These are phyloP conservation scores for Amanita subjunquillea DNA, from an alignment of 768 basidiomycete species.

Conservation along the genomic window DNA sequence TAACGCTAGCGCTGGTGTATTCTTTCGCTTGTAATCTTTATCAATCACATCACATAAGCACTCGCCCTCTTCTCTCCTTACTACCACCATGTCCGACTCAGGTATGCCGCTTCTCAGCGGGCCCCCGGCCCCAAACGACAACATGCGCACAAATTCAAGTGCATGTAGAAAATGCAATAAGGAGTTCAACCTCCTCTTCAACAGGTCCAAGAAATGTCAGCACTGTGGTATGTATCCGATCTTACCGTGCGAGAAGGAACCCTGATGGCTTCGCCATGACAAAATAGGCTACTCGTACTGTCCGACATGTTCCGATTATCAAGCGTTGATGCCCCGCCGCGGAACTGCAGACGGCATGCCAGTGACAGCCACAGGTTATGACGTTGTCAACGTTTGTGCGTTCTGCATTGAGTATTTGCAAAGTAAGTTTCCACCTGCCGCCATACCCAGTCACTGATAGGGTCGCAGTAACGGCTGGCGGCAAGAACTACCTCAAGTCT, in stretches of 20 bases:
- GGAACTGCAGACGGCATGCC: conserved; percentile 15
- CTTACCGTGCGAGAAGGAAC: background rate
- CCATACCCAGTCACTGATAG: background rate
- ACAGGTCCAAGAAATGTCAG: conserved; percentile 55
- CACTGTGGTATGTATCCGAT: conserved; percentile 52
- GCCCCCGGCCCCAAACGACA: conserved; percentile 33
- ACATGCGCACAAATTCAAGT: conserved; percentile 16
- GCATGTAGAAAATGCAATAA: conserved; percentile 64
- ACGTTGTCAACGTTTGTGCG: conserved; percentile 54
- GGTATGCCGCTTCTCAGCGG: conserved; percentile 70
- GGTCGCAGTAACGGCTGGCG: conserved; percentile 56
- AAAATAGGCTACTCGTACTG: conserved; percentile 63
- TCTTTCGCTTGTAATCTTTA: background rate
- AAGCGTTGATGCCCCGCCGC: conserved; percentile 64
- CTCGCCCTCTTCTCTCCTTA: background rate
- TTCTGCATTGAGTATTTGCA: conserved; percentile 64
- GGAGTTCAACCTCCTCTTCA: conserved; percentile 61
- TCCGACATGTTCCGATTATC: conserved; percentile 63
- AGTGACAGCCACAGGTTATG: conserved; percentile 41
- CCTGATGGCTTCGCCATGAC: background rate
- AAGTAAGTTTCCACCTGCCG: conserved; percentile 28
- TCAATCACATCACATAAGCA: background rate
- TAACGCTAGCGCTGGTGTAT: conserved; percentile 12
- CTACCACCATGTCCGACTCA: conserved; percentile 4
- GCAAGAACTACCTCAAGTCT: conserved; percentile 42